phyloP scores from a whole-genome alignment of 805 yeast genomes.

The Pichia nakasei region DNA sequence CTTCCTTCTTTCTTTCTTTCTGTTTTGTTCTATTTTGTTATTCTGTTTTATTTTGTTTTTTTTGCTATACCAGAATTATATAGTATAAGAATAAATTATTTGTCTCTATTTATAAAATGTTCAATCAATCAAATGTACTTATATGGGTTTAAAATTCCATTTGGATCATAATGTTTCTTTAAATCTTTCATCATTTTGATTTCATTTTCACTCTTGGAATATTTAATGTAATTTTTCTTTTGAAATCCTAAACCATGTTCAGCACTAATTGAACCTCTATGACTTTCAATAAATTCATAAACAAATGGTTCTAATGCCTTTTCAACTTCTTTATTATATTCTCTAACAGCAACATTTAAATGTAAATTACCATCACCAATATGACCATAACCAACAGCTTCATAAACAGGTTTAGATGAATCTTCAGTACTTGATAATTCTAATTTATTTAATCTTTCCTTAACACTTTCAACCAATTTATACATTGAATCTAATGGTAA shows the following conservation, averaged over 20 bases:
- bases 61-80: background rate
- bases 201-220: slow-evolving; percentile 69
- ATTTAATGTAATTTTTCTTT: slow-evolving; percentile 81
- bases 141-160: slow-evolving; percentile 88
- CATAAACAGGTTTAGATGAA: slow-evolving; percentile 63
- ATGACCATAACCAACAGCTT: slow-evolving; percentile 96
- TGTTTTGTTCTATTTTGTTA: background rate
- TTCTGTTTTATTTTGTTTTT: background rate
- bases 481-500: slow-evolving; percentile 77
- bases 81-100: background rate
- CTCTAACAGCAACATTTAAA: slow-evolving; percentile 83
- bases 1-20: background rate
- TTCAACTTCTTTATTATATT: slow-evolving; percentile 74
- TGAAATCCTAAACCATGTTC: slow-evolving; percentile 98
- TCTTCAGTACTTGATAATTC: slow-evolving; percentile 57
- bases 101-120: background rate
- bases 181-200: slow-evolving; percentile 67
- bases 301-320: slow-evolving; percentile 84
- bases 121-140: slow-evolving; percentile 60
- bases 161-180: slow-evolving; percentile 82
- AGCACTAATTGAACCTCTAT: slow-evolving; percentile 86
- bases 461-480: slow-evolving; percentile 72
- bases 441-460: slow-evolving; percentile 45
- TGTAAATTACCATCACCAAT: slow-evolving; percentile 97
- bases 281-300: slow-evolving; percentile 72